Evolutionary conservation across 805 yeast genomes (phyloP), one percentile per base, ranked within the genome.

Genomic region (Yarrowia sp.): DNA sequence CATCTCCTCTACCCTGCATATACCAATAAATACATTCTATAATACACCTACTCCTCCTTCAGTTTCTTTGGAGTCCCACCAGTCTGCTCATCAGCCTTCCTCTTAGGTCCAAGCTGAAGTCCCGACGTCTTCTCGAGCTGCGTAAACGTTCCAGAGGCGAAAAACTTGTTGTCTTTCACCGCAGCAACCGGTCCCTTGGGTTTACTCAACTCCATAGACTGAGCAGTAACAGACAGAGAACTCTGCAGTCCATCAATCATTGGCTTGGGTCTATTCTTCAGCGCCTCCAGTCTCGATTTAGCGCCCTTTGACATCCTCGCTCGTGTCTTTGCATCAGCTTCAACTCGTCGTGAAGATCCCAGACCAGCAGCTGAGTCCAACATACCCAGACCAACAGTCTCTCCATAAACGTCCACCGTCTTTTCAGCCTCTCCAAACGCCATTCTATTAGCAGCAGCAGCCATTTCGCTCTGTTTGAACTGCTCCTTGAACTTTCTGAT

Each of bases 361-460:
- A 73, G 68, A 14, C 68, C 71, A n/a, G 45, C 66, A 47, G n/a
- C 73, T 68, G 61, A 67, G 28, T 66, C 71, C 44, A 85, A 80
- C 90, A 90, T 85, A 3, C 97, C 96, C 57, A 91, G 71, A 0
- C 97, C 97, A 36, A 88, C 78, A 13, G 71, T 62, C 70, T 90
- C 96, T 10, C 96, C 96, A 72, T 79, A 87, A 0, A 85, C 79
- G 67, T 88, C 92, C 2, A 80, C 77, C 1, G 86, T 81, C 18
- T 81, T 84, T 72, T 90, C 97, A 67, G 81, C 79, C 69, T 86
- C 82, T 7, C 96, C 97, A 76, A 93, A 92, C 45, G 81, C 88
- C 84, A 92, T 82, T 71, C 89, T 84, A 73, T 93, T 92, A 71
- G 90, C 96, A 2, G 96, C 88, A 68, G 85, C 87, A 39, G 92